Base-by-base conservation (phyloP, 192 early-diverging fungal genomes). In the Linnemannia schmuckeri region DNA sequence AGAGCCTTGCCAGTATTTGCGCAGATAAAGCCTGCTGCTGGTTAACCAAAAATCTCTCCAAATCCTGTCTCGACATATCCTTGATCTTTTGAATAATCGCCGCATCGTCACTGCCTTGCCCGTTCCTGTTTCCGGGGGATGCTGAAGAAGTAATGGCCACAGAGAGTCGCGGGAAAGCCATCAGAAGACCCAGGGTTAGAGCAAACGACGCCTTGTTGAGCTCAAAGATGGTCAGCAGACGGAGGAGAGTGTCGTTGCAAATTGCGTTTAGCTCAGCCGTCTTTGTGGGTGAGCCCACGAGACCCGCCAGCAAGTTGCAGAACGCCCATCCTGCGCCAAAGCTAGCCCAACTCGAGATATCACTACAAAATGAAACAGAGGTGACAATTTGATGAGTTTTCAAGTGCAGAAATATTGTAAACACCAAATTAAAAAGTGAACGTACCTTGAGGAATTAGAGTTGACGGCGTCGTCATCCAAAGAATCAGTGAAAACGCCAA, bases 281-380 rank as follows among this genome's bases (percentile, higher is more conserved):
- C 68, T 90, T 90, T 52, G 83, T 88, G n/a, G 88, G 85, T 40
- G 76, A 81, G 30, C 78, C 77, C 3, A 81, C 74, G 9, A 90
- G 55, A 41, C 78, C 75, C 1, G 90, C 72, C 6, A 90, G 72
- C 22, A 90, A 42, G 68, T 82, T 82, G n/a, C 88, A 87, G 68
- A 90, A 83, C 12, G 85, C 75, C 85, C 83, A 90, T 33, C 90
- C 85, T 10, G 77, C 41, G 10, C 78, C 88, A 76, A 90, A 89
- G 1, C 79, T 74, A 27, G 88, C 70, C 90, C 90, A 90, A 54
- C 66, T 84, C 9, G 82, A 74, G 1, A 81, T 44, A 22, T 82
- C 83, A 55, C 85, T 89, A 78, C 4, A 66, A 66, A 35, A 40
- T 6, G 55, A 70, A 18, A 33, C 20, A 6, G 35, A 5, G 3